Evolutionary conservation across 2,329 filamentous ascomycete species (phyloP), one percentile per base, ranked within the genome.

Genomic region (Fusarium musae): DNA sequence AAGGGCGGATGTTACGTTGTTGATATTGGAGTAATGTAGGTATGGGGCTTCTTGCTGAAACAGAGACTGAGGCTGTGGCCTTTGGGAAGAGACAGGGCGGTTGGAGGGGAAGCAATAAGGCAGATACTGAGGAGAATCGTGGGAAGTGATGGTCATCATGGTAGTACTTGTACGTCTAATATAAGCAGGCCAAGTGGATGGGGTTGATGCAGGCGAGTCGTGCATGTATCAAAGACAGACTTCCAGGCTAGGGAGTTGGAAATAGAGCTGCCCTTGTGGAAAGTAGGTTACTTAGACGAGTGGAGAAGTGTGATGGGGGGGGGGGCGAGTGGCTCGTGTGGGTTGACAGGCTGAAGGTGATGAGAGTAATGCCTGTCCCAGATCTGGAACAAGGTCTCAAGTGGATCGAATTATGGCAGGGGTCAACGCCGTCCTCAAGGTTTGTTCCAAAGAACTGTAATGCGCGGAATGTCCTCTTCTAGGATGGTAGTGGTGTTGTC

Each of bases 61-160:
- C 63, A 73, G 78, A 65, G 65, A 60, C 63, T 74, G 78, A 65
- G 67, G 59, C n/a, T 43, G 53, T 57, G 73, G 74, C 52, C 71
- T 68, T 39, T 70, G 75, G 61, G 66, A 70, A 69, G 69, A 63
- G 30, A 50, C 59, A 59, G 66, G 47, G 46, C 59, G 72, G 63
- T 49, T 54, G 56, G 74, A 69, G 44, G 75, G 50, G 63, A 77
- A 78, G 71, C 75, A 78, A 70, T 78, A 76, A 52, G 73, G 52
- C 44, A 73, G 73, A 65, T 64, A 54, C 65, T 78, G 75, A 42
- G 74, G 70, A 60, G 74, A 72, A 60, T 78, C 72, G 56, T 78
- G 77, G 73, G 77, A 73, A 66, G 67, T 63, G 76, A 78, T 67
- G 73, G 78, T 78, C 75, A 79, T 74, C 78, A 79, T 79, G 67